Conservation (phyloP, 2,329 filamentous ascomycete genomes). For the Pseudogymnoascus sp. region DNA sequence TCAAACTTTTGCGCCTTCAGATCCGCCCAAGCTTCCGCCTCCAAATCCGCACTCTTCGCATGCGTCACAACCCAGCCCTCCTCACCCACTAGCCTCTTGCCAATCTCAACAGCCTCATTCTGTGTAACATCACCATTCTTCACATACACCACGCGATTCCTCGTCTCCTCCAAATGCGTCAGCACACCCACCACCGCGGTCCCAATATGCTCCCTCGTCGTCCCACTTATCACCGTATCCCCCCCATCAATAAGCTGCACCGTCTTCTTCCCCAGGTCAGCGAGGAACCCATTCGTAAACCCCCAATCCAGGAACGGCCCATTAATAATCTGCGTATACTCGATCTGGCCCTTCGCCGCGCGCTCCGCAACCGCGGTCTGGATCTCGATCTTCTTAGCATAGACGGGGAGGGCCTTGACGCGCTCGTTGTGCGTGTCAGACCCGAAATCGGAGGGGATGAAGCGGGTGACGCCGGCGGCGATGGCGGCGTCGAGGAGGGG, state of each 20-base stretch:
- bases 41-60: conserved; percentile 12
- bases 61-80: conserved; percentile 21
- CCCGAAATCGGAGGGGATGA: conserved; percentile 52
- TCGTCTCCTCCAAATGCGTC: conserved; percentile 41
- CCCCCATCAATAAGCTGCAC: conserved; percentile 43
- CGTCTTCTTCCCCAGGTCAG: conserved; percentile 35
- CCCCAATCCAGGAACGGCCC: conserved; percentile 54
- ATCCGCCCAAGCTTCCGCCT: conserved; percentile 15
- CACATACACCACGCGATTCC: conserved; percentile 42
- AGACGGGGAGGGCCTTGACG: conserved; percentile 39
- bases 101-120: conserved; percentile 29
- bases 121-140: conserved; percentile 38
- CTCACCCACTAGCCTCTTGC: conserved; percentile 27
- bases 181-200: conserved; percentile 42
- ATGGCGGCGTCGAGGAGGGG: conserved; percentile 49
- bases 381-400: conserved; percentile 39
- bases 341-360: conserved; percentile 34
- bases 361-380: conserved; percentile 35
- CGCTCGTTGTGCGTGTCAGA: conserved; percentile 32
- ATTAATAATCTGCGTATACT: conserved; percentile 47
- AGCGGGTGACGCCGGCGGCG: conserved; percentile 50
- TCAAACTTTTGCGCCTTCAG: conserved; percentile 23
- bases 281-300: conserved; percentile 33
- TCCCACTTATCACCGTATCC: conserved; percentile 38
- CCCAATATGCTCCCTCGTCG: conserved; percentile 39